Conservation (phyloP, 1,284 basidiomycete genomes). For the Cutaneotrichosporon cavernicola region DNA sequence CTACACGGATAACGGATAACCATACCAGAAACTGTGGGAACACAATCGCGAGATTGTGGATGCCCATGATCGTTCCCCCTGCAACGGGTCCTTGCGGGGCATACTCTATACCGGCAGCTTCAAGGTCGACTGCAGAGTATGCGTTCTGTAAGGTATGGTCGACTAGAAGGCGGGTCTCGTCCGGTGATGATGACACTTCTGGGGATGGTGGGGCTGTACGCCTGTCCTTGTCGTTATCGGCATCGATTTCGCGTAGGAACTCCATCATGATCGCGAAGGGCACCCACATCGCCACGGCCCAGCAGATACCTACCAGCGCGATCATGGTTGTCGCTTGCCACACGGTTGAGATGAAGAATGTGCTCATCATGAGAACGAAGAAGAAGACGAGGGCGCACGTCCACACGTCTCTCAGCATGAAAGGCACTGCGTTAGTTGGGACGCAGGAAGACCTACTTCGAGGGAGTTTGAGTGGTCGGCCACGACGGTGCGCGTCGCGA, state of each 20-base stretch:
- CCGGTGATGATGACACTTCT: not conserved
- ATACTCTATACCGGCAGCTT: conserved; percentile 54
- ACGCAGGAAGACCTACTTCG: conserved; percentile 53
- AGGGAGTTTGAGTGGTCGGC: conserved; percentile 70
- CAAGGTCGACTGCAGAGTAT: conserved; percentile 61
- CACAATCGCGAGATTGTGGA: conserved; percentile 92
- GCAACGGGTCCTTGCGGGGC: conserved; percentile 62
- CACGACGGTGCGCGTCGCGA: conserved; percentile 70
- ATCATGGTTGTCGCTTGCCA: conserved; percentile 76
- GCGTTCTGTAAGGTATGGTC: conserved; percentile 56
- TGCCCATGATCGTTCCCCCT: conserved; percentile 91
- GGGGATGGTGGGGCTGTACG: not conserved
- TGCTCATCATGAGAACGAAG: conserved; percentile 70
- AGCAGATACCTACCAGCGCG: conserved; percentile 81
- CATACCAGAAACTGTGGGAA: conserved; percentile 82
- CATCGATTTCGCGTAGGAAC: conserved; percentile 78
- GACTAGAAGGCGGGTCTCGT: conserved; percentile 13
- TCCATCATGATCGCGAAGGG: conserved; percentile 77
- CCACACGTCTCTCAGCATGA: conserved; percentile 89
- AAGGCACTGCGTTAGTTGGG: conserved; percentile 59
- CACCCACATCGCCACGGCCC: conserved; percentile 94
- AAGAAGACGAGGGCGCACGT: conserved; percentile 78
- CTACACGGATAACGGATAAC: not conserved
- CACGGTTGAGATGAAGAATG: conserved; percentile 77
- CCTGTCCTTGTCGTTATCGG: conserved; percentile 1